Percentiles rank a stretch among this genome's conserved stretches.
phyloP scores from a whole-genome alignment of 208 protist genomes.

The Crithidia fasciculata region DNA sequence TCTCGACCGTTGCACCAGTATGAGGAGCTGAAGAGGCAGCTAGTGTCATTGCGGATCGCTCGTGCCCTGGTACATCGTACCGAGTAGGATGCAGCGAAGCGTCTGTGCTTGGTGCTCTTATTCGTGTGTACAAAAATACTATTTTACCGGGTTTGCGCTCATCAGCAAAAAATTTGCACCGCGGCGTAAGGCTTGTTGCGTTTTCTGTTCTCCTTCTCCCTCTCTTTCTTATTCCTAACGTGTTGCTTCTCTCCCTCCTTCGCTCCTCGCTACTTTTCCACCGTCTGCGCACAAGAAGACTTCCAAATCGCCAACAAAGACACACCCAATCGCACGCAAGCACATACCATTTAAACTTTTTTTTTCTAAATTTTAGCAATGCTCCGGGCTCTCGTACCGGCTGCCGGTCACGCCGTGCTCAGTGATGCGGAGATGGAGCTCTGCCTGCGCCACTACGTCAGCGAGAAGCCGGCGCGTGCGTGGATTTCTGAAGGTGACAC shows the following conservation, averaged over 20 bases:
- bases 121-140: no score
- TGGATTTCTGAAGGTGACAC: conserved; percentile 25
- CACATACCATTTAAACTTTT: not conserved
- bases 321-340: not conserved
- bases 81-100: no score
- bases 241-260: not conserved
- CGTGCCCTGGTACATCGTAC: no score
- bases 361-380: not conserved
- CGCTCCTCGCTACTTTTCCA: no score
- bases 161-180: no score
- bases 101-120: no score
- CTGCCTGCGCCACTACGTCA: conserved; percentile 25
- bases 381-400: not conserved
- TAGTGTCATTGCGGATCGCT: no score
- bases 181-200: no score
- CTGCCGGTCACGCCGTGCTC: conserved; percentile 17
- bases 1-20: not conserved
- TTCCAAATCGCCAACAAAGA: not conserved
- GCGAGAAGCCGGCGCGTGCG: not conserved
- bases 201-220: conserved; percentile 1
- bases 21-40: no score
- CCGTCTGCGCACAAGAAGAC: no score
- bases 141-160: no score
- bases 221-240: conserved; percentile 3
- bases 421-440: conserved; percentile 19